phyloP scores from a whole-genome alignment of 139 green algal species.

The Picocystis salinarum region DNA sequence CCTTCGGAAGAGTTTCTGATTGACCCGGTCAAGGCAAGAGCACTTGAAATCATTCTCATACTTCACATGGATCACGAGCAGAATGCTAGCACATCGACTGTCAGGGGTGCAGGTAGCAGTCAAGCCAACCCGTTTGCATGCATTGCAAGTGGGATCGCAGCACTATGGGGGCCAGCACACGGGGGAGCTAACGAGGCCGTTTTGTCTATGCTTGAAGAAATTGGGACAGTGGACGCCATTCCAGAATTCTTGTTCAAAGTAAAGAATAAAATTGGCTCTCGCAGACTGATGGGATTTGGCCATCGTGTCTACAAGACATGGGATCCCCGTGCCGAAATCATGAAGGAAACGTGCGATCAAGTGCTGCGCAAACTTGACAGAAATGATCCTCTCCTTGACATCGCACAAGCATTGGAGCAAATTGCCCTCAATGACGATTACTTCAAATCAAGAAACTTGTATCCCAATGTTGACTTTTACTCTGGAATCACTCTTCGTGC shows the following conservation, averaged over 20 bases:
- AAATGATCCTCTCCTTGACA: constrained; percentile 36
- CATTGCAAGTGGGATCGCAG: constrained; percentile 40
- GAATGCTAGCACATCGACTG: constrained; percentile 41
- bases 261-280: constrained; percentile 38
- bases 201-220: constrained; percentile 30
- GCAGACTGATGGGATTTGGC: constrained; percentile 56
- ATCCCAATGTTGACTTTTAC: constrained; percentile 67
- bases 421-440: constrained; percentile 42
- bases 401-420: constrained; percentile 46
- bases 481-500: constrained; percentile 45
- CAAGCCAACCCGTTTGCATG: constrained; percentile 53
- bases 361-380: constrained; percentile 28
- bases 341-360: constrained; percentile 24
- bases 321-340: constrained; percentile 41
- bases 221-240: constrained; percentile 22
- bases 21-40: constrained; percentile 24
- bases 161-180: constrained; percentile 46
- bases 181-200: constrained; percentile 51
- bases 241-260: constrained; percentile 19
- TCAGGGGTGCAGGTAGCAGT: constrained; percentile 26
- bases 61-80: constrained; percentile 54
- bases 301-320: constrained; percentile 25
- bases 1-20: constrained; percentile 16
- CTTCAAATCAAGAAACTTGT: constrained; percentile 35
- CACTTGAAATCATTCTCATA: constrained; percentile 43